phyloP scores from a whole-genome alignment of 768 basidiomycete genomes.

The Rhodocollybia butyracea region DNA sequence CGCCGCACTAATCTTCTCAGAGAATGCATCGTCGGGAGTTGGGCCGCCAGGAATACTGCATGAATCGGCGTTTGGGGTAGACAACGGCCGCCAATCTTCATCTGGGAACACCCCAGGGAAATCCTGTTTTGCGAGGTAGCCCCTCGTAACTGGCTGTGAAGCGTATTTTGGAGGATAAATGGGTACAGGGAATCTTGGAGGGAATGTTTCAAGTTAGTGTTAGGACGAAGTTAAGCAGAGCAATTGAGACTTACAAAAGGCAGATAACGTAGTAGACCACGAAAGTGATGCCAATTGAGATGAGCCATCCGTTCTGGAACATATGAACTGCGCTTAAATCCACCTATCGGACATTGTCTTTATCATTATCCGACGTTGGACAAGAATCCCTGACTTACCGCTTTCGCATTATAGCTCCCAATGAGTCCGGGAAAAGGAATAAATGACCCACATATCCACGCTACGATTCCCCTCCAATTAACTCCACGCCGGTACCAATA shows the following conservation, averaged over 20 bases:
- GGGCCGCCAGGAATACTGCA: not conserved
- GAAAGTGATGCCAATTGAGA: not conserved
- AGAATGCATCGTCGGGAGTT: not conserved
- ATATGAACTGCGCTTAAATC: not conserved
- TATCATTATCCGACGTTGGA: not conserved
- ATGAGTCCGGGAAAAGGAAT: conserved; percentile 2
- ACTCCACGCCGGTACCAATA: conserved; percentile 3
- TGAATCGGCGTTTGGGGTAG: no score
- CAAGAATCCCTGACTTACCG: not conserved
- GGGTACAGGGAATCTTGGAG: not conserved
- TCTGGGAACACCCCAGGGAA: conserved; percentile 2
- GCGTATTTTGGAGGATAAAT: not conserved
- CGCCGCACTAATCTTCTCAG: not conserved
- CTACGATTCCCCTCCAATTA: conserved; percentile 1
- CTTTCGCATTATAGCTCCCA: not conserved
- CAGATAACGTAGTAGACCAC: conserved; percentile 4
- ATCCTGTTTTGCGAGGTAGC: not conserved
- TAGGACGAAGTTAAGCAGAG: not conserved
- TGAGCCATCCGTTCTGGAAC: conserved; percentile 5
- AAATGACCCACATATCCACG: conserved; percentile 3
- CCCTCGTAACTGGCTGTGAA: not conserved
- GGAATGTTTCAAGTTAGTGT: not conserved
- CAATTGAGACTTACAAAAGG: not conserved
- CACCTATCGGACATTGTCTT: not conserved
- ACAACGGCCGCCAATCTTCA: not conserved